Evolutionary conservation across 768 basidiomycete genomes (phyloP), one percentile per base, ranked within the genome.

Genomic region (Suillus decipiens): DNA sequence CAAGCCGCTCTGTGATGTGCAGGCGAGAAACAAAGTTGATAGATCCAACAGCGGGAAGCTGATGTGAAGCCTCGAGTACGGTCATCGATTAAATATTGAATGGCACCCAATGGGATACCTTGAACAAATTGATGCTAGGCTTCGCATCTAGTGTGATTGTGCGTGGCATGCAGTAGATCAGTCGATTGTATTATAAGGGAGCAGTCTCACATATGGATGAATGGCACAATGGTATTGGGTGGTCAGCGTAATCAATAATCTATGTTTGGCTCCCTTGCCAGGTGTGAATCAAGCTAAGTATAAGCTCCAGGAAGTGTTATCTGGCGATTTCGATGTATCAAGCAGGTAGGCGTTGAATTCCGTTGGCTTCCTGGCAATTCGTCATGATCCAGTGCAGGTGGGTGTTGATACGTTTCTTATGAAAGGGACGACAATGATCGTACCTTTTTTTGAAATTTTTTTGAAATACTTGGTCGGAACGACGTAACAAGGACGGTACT

Each of bases 311-410:
- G n/a, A 84, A 81, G 63, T 96, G 95, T 73, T 81, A 86, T 66
- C 72, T 89, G n/a, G 80, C 95, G 2, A 89, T 90, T 1, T 92
- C 89, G 12, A 90, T 90, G 1, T 91, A 87, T 73, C 78, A 81
- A 22, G 79, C 86, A 0, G 87, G 85, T 90, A 87, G 1, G 96
- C 95, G 71, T 97, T 97, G 5, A 88, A 89, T 60, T 80, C 78
- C 8, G 91, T 89, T 57, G 45, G 22, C 45, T 47, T 22, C 22
- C 14, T 3, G 11, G 12, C 82, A 78, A 66, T 85, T 88, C 28
- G 89, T 80, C 62, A 95, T 89, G 53, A 98, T 86, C 92, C 91
- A 94, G 71, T 98, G 88, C 39, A 97, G 79, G 17, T 93, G 82
- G 15, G 79, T 88, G 12, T 86, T 84, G 65, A 97, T 85, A 11